A percentile compares a stretch with the other conserved stretches of the same genome.
Conservation (phyloP, 2,329 filamentous ascomycete species). For the Epichloe uncinata region DNA sequence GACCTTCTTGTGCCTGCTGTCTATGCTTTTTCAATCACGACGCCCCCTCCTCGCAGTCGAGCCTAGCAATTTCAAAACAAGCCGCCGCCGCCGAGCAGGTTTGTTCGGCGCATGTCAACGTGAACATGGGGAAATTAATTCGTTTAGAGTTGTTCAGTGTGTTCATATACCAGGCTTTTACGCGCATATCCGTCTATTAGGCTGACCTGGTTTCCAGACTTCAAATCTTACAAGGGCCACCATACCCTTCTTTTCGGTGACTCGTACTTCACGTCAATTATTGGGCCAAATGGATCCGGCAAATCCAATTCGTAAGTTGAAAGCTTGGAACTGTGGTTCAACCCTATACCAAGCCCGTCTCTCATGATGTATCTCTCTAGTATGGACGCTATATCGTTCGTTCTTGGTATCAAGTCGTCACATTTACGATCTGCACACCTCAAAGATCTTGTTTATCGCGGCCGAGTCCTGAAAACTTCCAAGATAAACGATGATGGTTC, state of each 20-base stretch:
- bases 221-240: constrained; percentile 98
- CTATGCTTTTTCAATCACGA: background rate
- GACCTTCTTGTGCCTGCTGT: background rate
- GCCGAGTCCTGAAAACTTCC: constrained; percentile 79
- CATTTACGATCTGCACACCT: constrained; percentile 89
- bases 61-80: background rate
- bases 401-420: constrained; percentile 96
- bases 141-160: constrained; percentile 86
- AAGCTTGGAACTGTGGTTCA: background rate
- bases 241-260: constrained; percentile 91
- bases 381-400: constrained; percentile 99
- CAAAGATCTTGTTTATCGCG: constrained; percentile 90
- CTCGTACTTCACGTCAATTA: constrained; percentile 98
- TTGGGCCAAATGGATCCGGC: constrained; percentile 97
- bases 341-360: no score
- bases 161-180: constrained; percentile 16
- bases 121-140: constrained; percentile 88
- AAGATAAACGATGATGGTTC: constrained; percentile 87
- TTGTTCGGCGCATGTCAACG: background rate
- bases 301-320: constrained; percentile 85
- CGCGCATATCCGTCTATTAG: constrained; percentile 1
- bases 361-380: constrained; percentile 29
- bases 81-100: background rate
- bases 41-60: background rate
- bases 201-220: constrained; percentile 45